Base-by-base conservation (phyloP, 208 protist genomes). In the Acanthamoeba culbertsoni region DNA sequence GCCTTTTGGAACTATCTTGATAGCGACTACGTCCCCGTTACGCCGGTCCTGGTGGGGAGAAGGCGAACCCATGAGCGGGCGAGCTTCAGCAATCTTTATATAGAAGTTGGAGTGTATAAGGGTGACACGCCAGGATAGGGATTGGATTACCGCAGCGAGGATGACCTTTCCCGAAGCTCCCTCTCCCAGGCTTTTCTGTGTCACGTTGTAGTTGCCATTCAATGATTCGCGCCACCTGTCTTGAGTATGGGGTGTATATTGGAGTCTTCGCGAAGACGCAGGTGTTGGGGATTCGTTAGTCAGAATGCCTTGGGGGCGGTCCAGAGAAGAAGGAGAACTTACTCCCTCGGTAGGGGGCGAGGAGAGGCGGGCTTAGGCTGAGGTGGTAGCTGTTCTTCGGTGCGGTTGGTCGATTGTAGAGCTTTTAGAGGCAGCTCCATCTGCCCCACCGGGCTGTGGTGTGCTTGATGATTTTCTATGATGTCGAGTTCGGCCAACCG, bases 81-180 rank as follows among this genome's bases (percentile, higher is more conserved):
- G 12, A 7, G 37, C 6, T 59, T 26, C 31, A 10, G 42, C 12
- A 6, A 82, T 37, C 33, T 55, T 55, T 18, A 68, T 10, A 68
- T 75, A 45, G 8, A 37, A 2, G 65, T 5, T 75, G 0, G 42
- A n/a, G 35, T 40, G 62, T 71, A 26, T 8, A 73, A 73, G 28
- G 62, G 62, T 37, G 33, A 73, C 7, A 7, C 33, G 33, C 7
- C 62, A 33, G 26, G 33, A 40, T 37, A 26, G 28, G 28, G 33
- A 8, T 0, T 77, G 6, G 4, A 42, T n/a, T 37, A 55, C 77
- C 31, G 77, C 7, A 10, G 77, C 77, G 33, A 88, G 46, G 48
- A 63, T 88, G 0, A 88, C 77, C n/a, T 88, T 62, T 28, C 77
- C 77, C 20, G 77, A 63, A 31, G 77, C 77, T 8, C 77, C 77